Percentiles rank a stretch among this genome's conserved stretches.
Evolutionary conservation across 495 filamentous ascomycete species (phyloP).

Genomic region (Niebla homalea): DNA sequence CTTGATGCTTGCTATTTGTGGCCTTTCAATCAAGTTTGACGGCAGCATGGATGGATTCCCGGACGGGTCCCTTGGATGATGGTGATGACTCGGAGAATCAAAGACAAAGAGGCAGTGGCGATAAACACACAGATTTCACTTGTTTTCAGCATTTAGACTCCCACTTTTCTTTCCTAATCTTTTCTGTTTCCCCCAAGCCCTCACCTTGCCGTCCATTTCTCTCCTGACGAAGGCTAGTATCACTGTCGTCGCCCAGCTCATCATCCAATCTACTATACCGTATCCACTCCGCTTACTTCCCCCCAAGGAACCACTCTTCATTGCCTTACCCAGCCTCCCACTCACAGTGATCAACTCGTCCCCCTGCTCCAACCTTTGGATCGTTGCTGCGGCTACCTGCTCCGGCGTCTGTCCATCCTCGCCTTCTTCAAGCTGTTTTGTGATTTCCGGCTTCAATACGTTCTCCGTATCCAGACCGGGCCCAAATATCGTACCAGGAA

Average conservation of each 20-base stretch:
- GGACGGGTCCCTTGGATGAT: too few relatives aligned
- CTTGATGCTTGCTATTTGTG: too few relatives aligned
- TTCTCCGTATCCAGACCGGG: conserved; percentile 73
- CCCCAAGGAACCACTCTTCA: conserved; percentile 14
- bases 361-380: conserved; percentile 65
- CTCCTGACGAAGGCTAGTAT: conserved; percentile 15
- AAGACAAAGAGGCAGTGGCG: too few relatives aligned
- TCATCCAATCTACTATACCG: conserved; percentile 15
- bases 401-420: conserved; percentile 71
- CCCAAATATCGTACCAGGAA: conserved; percentile 67
- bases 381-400: conserved; percentile 55
- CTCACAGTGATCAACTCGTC: conserved; percentile 63
- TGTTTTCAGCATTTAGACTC: too few relatives aligned
- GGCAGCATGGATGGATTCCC: too few relatives aligned
- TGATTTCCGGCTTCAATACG: conserved; percentile 64
- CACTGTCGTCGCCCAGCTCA: conserved; percentile 12
- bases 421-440: conserved; percentile 64
- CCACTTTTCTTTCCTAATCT: background rate
- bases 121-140: too few relatives aligned
- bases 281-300: conserved; percentile 13
- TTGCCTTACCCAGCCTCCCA: conserved; percentile 38
- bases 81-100: too few relatives aligned
- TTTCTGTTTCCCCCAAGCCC: conserved; percentile 13
- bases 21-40: too few relatives aligned
- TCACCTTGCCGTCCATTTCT: conserved; percentile 18